These are phyloP conservation scores for Sphaerulina vaccinii DNA, from an alignment of 2,329 filamentous ascomycete species.

Conservation along the genomic window DNA sequence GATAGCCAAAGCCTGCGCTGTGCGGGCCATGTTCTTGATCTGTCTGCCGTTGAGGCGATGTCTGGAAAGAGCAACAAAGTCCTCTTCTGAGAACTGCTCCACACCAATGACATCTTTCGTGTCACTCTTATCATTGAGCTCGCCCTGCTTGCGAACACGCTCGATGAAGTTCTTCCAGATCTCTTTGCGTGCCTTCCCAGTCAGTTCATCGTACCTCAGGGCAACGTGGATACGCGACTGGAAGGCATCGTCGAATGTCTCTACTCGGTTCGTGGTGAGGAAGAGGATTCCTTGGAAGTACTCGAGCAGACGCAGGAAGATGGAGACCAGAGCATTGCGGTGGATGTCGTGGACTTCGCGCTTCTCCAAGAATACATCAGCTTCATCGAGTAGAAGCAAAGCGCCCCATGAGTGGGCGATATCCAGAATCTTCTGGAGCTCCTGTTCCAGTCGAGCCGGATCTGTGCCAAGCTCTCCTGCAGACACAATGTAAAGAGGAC, in stretches of 20 bases:
- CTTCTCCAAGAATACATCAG: conserved; percentile 80
- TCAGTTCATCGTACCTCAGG: conserved; percentile 74
- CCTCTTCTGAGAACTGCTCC: conserved; percentile 63
- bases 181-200: conserved; percentile 67
- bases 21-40: conserved; percentile 86
- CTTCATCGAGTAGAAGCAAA: conserved; percentile 80
- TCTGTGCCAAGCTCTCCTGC: conserved; percentile 81
- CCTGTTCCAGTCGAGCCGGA: conserved; percentile 67
- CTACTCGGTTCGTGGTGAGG: conserved; percentile 82
- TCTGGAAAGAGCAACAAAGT: conserved; percentile 65
- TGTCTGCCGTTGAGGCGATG: conserved; percentile 69
- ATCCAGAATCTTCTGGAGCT: conserved; percentile 80
- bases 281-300: conserved; percentile 92
- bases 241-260: conserved; percentile 88
- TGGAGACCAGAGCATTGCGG: conserved; percentile 79
- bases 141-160: conserved; percentile 65
- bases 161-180: conserved; percentile 85
- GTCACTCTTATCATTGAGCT: conserved; percentile 60
- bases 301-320: conserved; percentile 82
- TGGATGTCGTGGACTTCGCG: conserved; percentile 80
- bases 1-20: conserved; percentile 77
- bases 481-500: conserved; percentile 79
- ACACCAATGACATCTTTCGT: conserved; percentile 64
- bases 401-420: conserved; percentile 85
- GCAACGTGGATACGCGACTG: conserved; percentile 85